Conservation (phyloP, 257 asterid genomes). For the Buddleja alternifolia region DNA sequence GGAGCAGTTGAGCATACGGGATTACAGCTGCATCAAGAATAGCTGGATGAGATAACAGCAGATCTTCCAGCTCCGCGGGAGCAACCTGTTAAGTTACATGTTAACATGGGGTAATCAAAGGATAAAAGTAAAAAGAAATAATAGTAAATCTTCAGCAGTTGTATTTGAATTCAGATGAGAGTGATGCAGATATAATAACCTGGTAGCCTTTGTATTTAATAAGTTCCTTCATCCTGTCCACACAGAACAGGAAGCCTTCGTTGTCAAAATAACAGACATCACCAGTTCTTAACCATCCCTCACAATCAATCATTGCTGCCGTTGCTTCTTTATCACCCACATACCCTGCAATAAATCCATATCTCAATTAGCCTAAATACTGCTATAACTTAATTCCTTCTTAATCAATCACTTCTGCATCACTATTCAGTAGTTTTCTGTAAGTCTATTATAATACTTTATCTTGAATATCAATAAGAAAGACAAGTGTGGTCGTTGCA, state of each 20-base stretch:
- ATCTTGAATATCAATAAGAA: too few species aligned
- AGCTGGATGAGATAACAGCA: conserved; percentile 56
- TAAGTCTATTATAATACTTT: too few species aligned
- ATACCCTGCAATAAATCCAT: conserved; percentile 44
- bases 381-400: background rate
- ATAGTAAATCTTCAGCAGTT: too few species aligned
- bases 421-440: background rate
- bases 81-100: conserved; percentile 46
- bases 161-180: conserved; percentile 8
- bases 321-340: conserved; percentile 61
- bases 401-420: background rate
- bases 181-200: conserved; percentile 33
- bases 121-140: too few species aligned
- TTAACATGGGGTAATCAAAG: background rate
- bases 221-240: conserved; percentile 63
- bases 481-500: too few species aligned
- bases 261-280: conserved; percentile 58
- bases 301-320: conserved; percentile 47
- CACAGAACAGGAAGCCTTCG: conserved; percentile 53
- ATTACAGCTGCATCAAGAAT: conserved; percentile 60
- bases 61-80: conserved; percentile 64
- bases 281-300: conserved; percentile 70
- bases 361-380: background rate
- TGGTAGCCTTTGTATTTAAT: conserved; percentile 68
- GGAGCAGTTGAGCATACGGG: conserved; percentile 45